Conservation (phyloP, 371 early-diverging fungal species). For the Phascolomyces articulosus region DNA sequence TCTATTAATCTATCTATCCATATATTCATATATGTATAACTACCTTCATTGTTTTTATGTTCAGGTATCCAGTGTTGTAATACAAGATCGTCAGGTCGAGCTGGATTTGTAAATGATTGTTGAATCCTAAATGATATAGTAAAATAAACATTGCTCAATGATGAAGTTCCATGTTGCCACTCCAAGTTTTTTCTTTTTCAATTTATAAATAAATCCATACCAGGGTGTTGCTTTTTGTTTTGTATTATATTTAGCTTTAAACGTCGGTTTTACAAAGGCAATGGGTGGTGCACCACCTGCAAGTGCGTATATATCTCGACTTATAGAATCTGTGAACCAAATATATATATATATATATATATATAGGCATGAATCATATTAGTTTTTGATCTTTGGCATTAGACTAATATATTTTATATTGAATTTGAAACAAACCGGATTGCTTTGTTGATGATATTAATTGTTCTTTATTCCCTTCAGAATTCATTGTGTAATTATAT, state of each 20-base stretch:
- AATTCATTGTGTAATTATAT: background rate
- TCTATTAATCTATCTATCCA: no score
- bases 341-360: background rate
- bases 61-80: constrained; percentile 78
- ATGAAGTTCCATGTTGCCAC: no score
- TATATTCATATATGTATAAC: background rate
- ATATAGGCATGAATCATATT: no score
- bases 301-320: constrained; percentile 67
- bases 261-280: constrained; percentile 64
- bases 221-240: constrained; percentile 68
- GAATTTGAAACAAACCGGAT: background rate
- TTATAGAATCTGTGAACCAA: constrained; percentile 61
- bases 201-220: constrained; percentile 23
- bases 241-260: constrained; percentile 73
- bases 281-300: constrained; percentile 76
- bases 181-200: background rate
- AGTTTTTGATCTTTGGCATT: background rate
- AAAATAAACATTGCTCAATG: background rate
- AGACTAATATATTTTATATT: no score
- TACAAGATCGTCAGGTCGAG: constrained; percentile 71
- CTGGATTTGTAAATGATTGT: constrained; percentile 79
- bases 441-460: background rate
- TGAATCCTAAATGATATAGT: constrained; percentile 55
- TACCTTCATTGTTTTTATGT: constrained; percentile 29
- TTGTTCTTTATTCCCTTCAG: background rate